Base-by-base conservation (phyloP, 441 rosid genomes). In the Gossypium schwendimanii region DNA sequence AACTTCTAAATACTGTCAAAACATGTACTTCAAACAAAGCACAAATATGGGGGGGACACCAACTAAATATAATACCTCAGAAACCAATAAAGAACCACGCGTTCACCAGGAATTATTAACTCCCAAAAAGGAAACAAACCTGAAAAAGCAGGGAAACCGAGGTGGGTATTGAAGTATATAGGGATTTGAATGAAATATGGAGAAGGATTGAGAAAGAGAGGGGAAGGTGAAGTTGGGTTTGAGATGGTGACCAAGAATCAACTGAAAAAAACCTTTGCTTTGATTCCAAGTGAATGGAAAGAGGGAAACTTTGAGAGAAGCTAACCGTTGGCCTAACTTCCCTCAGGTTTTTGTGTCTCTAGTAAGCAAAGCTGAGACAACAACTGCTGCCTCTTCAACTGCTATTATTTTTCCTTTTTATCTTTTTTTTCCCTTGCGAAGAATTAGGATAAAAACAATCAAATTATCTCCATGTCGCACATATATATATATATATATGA, bases 161-260 rank as follows among this genome's bases (percentile, higher is more conserved):
- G 69, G 53, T 66, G 78, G 86, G 87, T 81, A 82, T 79, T 61
- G 78, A 85, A 59, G 75, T 57, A 66, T 69, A 74, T 72, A 76
- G 69, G 71, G 78, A 28, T 39, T 59, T 63, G 77, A 77, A 81
- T 80, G 82, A 79, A 78, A 53, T 33, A 54, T 50, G 44, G 49
- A 49, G 31, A 72, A 76, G 74, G 72, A 6, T 18, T 20, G 33
- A 69, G 83, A 79, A 68, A 49, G 78, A 3, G 89, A 82, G 75
- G 73, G 85, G 85, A 84, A 80, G 88, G 87, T 81, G 87, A 80
- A 75, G 84, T 83, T 84, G 96, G 91, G 94, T 87, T 74, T 80
- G 84, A 82, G 98, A 89, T 82, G 94, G 94, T 86, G 97, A 94
- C 98, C 97, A 83, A 87, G 83, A 87, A 91, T 93, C 92, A 78